Evolutionary conservation across 1,284 basidiomycete genomes (phyloP).

Genomic region (Microbotryum lychnidis-dioicae): DNA sequence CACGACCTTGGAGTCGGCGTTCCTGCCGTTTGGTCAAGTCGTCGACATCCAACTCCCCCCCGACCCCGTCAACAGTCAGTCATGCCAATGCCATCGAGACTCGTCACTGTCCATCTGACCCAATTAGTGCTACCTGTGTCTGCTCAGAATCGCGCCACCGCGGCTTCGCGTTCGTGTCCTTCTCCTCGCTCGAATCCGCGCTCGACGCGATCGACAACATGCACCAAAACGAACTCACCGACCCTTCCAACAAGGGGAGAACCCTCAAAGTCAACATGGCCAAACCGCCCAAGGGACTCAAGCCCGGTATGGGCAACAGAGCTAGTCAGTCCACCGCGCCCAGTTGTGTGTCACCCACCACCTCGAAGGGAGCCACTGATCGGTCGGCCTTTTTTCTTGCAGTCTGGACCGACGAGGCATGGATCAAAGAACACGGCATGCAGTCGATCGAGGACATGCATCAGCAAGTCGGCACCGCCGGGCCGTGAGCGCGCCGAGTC

Average conservation of each 20-base stretch:
- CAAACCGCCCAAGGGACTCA: conserved; percentile 31
- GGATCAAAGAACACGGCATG: conserved; percentile 30
- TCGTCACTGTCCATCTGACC: not conserved
- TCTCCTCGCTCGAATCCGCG: conserved; percentile 24
- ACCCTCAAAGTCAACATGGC: conserved; percentile 34
- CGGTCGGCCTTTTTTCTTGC: not conserved
- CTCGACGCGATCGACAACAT: conserved; percentile 38
- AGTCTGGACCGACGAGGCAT: conserved; percentile 35
- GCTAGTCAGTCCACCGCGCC: conserved; percentile 22
- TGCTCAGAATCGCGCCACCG: conserved; percentile 22
- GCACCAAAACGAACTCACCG: conserved; percentile 34
- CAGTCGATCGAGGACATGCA: conserved; percentile 3
- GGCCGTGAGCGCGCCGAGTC: too few species aligned
- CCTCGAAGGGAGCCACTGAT: too few species aligned
- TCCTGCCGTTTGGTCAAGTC: conserved; percentile 37
- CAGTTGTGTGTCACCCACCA: too few species aligned
- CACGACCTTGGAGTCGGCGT: conserved; percentile 31
- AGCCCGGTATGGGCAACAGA: conserved; percentile 21
- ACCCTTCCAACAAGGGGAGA: conserved; percentile 15
- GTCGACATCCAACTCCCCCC: conserved; percentile 35
- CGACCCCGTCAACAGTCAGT: conserved; percentile 32
- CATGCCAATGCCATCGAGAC: too few species aligned
- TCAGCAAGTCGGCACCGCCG: too few species aligned
- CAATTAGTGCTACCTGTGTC: too few species aligned
- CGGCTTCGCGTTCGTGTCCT: conserved; percentile 37